Evolutionary conservation across 371 early-diverging fungal genomes (phyloP).

Genomic region (Umbelopsis sp.): DNA sequence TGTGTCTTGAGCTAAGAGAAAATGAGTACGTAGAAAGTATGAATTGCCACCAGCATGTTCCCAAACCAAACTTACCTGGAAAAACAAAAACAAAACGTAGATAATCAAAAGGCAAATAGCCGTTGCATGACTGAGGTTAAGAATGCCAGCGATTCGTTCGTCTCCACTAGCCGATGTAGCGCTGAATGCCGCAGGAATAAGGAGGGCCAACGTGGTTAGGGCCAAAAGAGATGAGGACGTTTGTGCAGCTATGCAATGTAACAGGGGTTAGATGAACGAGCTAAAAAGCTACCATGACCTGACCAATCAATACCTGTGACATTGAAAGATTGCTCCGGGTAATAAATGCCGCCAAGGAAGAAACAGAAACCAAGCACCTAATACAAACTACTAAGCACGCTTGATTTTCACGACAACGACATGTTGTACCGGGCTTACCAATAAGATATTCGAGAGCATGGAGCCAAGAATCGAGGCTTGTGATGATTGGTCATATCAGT

Average conservation of each 20-base stretch:
- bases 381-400: background rate
- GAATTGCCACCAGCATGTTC: background rate
- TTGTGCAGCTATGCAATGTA: slow-evolving; percentile 57
- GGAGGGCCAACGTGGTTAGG: slow-evolving; percentile 71
- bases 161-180: slow-evolving; percentile 38
- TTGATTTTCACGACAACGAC: background rate
- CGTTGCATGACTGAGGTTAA: slow-evolving; percentile 70
- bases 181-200: slow-evolving; percentile 82
- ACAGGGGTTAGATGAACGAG: background rate
- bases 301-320: slow-evolving; percentile 32
- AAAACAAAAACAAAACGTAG: slow-evolving; percentile 74
- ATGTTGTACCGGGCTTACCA: slow-evolving; percentile 28
- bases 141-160: slow-evolving; percentile 38
- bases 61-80: slow-evolving; percentile 53
- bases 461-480: slow-evolving; percentile 49
- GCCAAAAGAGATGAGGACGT: slow-evolving; percentile 77
- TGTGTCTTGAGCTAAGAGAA: slow-evolving; percentile 67
- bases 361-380: slow-evolving; percentile 42
- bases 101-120: slow-evolving; percentile 75
- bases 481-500: background rate
- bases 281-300: background rate
- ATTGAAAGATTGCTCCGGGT: slow-evolving; percentile 46
- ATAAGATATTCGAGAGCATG: slow-evolving; percentile 48
- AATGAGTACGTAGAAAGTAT: slow-evolving; percentile 28
- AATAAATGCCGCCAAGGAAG: slow-evolving; percentile 33